Percentiles rank a stretch among this genome's conserved stretches.
These are phyloP conservation scores for Ogataea paraovalis DNA, from an alignment of 805 yeast species.

Conservation along the genomic window DNA sequence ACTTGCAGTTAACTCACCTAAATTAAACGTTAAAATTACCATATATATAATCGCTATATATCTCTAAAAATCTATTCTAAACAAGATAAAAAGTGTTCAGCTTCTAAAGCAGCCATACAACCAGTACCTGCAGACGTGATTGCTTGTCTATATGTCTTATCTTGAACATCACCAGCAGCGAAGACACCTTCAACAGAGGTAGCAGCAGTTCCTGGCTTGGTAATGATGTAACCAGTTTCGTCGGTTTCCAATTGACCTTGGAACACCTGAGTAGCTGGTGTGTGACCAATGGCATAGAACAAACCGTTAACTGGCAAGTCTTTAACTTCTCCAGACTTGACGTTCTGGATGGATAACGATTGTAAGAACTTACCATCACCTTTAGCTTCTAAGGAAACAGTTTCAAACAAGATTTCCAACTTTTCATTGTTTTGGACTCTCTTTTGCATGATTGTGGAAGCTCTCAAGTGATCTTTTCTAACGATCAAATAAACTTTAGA, in stretches of 20 bases:
- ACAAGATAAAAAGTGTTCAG: constrained; percentile 70
- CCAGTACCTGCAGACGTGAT: constrained; percentile 99
- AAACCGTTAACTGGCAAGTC: constrained; percentile 84
- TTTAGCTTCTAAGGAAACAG: constrained; percentile 81
- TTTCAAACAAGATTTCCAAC: constrained; percentile 85
- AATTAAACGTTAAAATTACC: neutral
- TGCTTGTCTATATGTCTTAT: constrained; percentile 95
- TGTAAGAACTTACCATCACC: constrained; percentile 88
- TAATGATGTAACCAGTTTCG: constrained; percentile 82
- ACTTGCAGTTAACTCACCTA: too few relatives aligned
- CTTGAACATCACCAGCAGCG: constrained; percentile 99
- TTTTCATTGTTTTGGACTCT: constrained; percentile 81
- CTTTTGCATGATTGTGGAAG: constrained; percentile 95
- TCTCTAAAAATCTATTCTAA: constrained; percentile 35
- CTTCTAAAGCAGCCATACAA: constrained; percentile 98
- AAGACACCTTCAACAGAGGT: constrained; percentile 89
- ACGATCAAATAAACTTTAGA: constrained; percentile 92
- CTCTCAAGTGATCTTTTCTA: constrained; percentile 91
- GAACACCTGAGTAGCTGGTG: constrained; percentile 87
- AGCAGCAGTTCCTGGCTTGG: constrained; percentile 82
- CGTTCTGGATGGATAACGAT: constrained; percentile 62
- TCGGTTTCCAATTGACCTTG: constrained; percentile 76
- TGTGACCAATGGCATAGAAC: constrained; percentile 97
- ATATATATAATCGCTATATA: neutral
- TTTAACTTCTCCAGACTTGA: constrained; percentile 59